Percentiles rank a stretch among this genome's conserved stretches.
Evolutionary conservation across 2,329 filamentous ascomycete genomes (phyloP).

Genomic region (Alternaria novae-zelandiae): DNA sequence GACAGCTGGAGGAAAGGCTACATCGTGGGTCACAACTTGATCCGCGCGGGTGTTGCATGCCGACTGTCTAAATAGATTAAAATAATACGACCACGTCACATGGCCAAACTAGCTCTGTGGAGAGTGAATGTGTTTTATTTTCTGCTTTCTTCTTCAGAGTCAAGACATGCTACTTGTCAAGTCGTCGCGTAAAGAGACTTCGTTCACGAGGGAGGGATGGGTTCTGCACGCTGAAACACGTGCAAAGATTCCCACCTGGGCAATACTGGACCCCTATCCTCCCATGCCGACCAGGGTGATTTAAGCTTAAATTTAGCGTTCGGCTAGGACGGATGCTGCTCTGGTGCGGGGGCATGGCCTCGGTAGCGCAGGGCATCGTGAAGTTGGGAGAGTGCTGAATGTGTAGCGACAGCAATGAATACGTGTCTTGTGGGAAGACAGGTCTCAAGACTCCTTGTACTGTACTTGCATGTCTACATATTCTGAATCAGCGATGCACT

Average conservation of each 20-base stretch:
- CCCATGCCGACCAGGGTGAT: slow-evolving; percentile 13
- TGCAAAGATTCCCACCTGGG: not conserved
- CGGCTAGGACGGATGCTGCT: slow-evolving; percentile 12
- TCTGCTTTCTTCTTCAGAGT: not conserved
- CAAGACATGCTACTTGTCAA: not conserved
- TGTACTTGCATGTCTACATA: not conserved
- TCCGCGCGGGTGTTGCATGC: not conserved
- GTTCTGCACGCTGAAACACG: not conserved
- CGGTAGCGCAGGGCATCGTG: not conserved
- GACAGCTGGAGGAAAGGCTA: not conserved
- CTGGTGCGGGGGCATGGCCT: slow-evolving; percentile 16
- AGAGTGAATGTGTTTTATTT: not conserved
- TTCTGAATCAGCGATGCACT: not conserved
- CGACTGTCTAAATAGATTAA: slow-evolving; percentile 14
- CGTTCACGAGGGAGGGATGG: not conserved
- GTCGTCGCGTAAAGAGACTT: not conserved
- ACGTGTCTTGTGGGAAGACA: not conserved
- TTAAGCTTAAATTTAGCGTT: slow-evolving; percentile 28
- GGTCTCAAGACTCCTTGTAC: not conserved
- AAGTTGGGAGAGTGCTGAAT: slow-evolving; percentile 1
- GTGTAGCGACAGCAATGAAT: not conserved
- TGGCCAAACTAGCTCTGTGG: not conserved
- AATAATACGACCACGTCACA: slow-evolving; percentile 3
- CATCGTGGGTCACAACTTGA: not conserved
- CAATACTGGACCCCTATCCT: slow-evolving; percentile 1